Evolutionary conservation across 768 basidiomycete genomes (phyloP).

Genomic region (Leucogyrophana mollusca): DNA sequence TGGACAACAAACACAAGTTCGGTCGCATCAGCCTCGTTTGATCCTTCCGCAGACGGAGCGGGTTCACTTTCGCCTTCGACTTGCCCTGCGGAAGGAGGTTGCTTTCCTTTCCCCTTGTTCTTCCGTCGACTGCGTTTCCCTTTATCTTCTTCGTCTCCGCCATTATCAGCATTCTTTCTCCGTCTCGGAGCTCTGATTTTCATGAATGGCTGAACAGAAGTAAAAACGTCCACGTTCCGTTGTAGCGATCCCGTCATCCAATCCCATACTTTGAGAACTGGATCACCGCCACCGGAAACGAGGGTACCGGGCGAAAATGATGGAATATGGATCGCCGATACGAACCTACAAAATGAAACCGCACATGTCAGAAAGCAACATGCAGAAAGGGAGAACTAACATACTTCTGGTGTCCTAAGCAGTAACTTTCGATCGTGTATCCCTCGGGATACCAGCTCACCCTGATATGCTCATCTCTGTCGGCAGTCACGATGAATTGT

Average conservation of each 20-base stretch:
- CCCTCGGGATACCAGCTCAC: conserved; percentile 89
- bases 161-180: conserved; percentile 31
- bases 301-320: conserved; percentile 43
- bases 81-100: conserved; percentile 14
- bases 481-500: conserved; percentile 80
- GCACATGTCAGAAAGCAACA: background rate
- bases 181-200: conserved; percentile 28
- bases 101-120: conserved; percentile 19
- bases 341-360: conserved; percentile 56
- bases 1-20: conserved; percentile 53
- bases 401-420: conserved; percentile 82
- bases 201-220: conserved; percentile 49
- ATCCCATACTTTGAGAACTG: conserved; percentile 73
- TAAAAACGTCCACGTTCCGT: conserved; percentile 50
- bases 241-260: conserved; percentile 64
- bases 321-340: conserved; percentile 80
- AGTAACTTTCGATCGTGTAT: conserved; percentile 81
- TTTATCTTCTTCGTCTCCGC: conserved; percentile 22
- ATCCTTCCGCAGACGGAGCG: conserved; percentile 5
- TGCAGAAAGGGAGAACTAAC: conserved; percentile 17
- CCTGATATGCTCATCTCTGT: conserved; percentile 94
- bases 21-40: conserved; percentile 21
- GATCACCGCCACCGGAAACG: conserved; percentile 89
- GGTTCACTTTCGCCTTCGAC: conserved; percentile 20
- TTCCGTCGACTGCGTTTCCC: conserved; percentile 15